Conservation (phyloP, 179 eudicot species). For the Corrigiola litoralis region DNA sequence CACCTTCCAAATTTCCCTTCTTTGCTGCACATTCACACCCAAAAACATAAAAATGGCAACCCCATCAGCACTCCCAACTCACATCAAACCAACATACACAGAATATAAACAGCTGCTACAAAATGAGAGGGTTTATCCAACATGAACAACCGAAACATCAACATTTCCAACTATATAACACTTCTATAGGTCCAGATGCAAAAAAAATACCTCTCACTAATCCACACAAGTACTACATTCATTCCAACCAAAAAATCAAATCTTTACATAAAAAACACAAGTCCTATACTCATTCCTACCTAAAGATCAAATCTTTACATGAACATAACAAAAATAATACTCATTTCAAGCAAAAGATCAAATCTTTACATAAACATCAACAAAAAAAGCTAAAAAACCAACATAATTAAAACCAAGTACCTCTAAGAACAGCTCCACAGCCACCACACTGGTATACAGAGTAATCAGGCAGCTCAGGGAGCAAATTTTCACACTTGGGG, state of each 20-base stretch:
- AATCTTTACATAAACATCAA: background rate
- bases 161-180: too few species aligned
- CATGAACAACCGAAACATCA: too few species aligned
- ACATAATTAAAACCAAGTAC: constrained; percentile 25
- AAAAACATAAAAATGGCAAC: background rate
- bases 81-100: constrained; percentile 12
- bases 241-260: constrained; percentile 9
- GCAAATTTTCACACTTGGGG: constrained; percentile 69
- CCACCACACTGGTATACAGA: constrained; percentile 86
- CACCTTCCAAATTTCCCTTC: constrained; percentile 38
- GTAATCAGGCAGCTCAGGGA: constrained; percentile 69
- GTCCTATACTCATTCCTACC: too few species aligned
- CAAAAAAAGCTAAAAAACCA: background rate
- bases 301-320: background rate
- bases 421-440: constrained; percentile 82
- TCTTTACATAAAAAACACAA: background rate
- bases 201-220: background rate
- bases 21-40: constrained; percentile 52
- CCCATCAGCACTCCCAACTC: constrained; percentile 14
- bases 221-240: background rate
- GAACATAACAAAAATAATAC: background rate
- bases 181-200: background rate
- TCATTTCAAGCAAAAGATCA: background rate
- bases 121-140: background rate
- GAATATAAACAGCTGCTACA: background rate